phyloP scores from a whole-genome alignment of 768 basidiomycete species.

The Mycena sanguinolenta region DNA sequence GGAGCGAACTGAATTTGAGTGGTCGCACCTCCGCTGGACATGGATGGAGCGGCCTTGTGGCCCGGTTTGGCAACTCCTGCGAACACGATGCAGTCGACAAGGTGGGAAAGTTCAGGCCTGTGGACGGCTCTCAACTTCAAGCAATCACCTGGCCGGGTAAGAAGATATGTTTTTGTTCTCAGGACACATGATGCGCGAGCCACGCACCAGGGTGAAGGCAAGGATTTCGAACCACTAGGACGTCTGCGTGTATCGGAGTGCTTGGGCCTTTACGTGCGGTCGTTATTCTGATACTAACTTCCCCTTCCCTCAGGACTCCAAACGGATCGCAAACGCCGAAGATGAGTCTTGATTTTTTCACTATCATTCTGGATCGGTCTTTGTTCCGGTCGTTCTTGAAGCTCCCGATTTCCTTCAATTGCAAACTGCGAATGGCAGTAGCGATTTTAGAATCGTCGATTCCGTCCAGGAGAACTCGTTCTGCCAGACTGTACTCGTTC shows the following conservation, averaged over 20 bases:
- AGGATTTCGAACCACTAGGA: constrained; percentile 76
- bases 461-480: constrained; percentile 68
- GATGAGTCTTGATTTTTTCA: constrained; percentile 71
- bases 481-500: constrained; percentile 62
- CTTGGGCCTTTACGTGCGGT: constrained; percentile 62
- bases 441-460: constrained; percentile 59
- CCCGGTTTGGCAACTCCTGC: constrained; percentile 69
- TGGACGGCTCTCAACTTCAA: constrained; percentile 73
- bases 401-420: constrained; percentile 63
- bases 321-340: constrained; percentile 80
- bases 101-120: constrained; percentile 62
- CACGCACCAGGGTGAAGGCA: constrained; percentile 74
- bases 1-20: not conserved
- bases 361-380: constrained; percentile 68
- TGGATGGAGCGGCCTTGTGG: constrained; percentile 73
- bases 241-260: constrained; percentile 71
- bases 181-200: no score
- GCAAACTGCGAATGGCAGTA: constrained; percentile 56
- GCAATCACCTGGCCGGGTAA: constrained; percentile 62
- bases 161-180: not conserved
- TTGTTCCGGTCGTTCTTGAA: constrained; percentile 66
- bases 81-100: constrained; percentile 79
- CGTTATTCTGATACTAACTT: constrained; percentile 67
- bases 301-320: constrained; percentile 70
- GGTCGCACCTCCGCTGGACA: constrained; percentile 69